Conservation (phyloP, 202 grass and related monocot species). For the Brachypodium distachyon region DNA sequence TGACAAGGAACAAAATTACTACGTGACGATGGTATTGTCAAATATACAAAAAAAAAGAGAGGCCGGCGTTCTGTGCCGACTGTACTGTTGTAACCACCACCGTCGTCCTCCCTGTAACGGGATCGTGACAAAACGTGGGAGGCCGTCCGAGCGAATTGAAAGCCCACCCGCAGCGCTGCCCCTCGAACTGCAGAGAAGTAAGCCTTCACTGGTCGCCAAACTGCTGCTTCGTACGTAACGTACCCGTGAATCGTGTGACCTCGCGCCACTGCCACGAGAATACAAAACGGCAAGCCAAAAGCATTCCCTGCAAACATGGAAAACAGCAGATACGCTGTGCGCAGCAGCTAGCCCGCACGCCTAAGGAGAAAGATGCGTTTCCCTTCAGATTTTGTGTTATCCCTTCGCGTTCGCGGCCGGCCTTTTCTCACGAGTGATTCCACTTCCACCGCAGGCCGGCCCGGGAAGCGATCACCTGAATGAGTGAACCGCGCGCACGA, state of each 20-base stretch:
- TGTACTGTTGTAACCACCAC: background rate
- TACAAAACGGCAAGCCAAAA: background rate
- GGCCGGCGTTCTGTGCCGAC: too few relatives aligned
- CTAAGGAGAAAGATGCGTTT: background rate
- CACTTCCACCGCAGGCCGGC: too few relatives aligned
- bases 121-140: conserved; percentile 19
- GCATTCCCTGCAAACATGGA: too few relatives aligned
- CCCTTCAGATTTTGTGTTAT: background rate
- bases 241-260: too few relatives aligned
- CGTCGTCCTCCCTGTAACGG: background rate
- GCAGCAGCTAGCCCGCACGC: too few relatives aligned
- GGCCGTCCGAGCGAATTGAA: conserved; percentile 20
- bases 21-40: background rate
- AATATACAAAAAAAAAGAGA: background rate
- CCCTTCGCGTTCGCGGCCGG: background rate
- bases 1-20: too few relatives aligned
- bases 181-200: conserved; percentile 12
- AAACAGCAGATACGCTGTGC: too few relatives aligned
- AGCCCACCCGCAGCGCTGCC: conserved; percentile 3
- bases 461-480: background rate
- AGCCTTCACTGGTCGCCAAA: background rate
- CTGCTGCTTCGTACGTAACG: background rate
- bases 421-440: background rate
- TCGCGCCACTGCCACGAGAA: background rate
- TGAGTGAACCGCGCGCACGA: too few relatives aligned